Base-by-base conservation (phyloP, 306 rosid species). In the Dryas alaskensis region DNA sequence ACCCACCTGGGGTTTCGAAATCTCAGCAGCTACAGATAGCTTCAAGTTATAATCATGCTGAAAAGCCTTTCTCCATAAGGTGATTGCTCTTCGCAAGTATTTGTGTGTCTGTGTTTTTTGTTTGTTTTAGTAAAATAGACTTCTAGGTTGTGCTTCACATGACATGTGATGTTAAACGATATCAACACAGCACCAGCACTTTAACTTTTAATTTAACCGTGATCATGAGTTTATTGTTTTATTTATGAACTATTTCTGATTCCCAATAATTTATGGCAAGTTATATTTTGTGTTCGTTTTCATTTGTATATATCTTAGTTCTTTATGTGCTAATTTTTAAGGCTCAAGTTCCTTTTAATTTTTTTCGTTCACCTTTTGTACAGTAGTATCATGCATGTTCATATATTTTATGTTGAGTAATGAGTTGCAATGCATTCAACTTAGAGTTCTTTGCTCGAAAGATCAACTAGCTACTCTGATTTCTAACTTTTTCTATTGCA, bases 21-120 rank as follows among this genome's bases (percentile, higher is more conserved):
- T 79, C 87, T 83, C 80, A 49, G 85, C 82, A 44, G 17, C 80
- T 69, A 13, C 82, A 72, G 52, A 48, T 50, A n/a, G 65, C 63
- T 22, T 59, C 83, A 40, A 80, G 43, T 42, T 65, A 16, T 57
- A 76, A 58, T 1, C 68, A 47, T 61, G 57, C 39, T 19, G 63
- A 61, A 25, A 71, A 67, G 13, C 77, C 89, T 59, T 89, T 89
- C 84, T 83, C 85, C 13, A 68, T 89, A 77, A 89, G 93, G 93
- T 77, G 57, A 70, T 44, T 67, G 2, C 3, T 1, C 61, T 60
- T 70, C 46, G 44, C 59, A 7, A 12, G 7, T 8, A 51, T 42
- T 50, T 39, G 65, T 39, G 65, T 16, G 3, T n/a, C 13, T 58
- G 0, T 59, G 5, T 72, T 40, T 8, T 25, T 58, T 25, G 0